Evolutionary conservation across 2,329 filamentous ascomycete genomes (phyloP), one percentile per base, ranked within the genome.

Genomic region (Alternaria angustiovoidea): DNA sequence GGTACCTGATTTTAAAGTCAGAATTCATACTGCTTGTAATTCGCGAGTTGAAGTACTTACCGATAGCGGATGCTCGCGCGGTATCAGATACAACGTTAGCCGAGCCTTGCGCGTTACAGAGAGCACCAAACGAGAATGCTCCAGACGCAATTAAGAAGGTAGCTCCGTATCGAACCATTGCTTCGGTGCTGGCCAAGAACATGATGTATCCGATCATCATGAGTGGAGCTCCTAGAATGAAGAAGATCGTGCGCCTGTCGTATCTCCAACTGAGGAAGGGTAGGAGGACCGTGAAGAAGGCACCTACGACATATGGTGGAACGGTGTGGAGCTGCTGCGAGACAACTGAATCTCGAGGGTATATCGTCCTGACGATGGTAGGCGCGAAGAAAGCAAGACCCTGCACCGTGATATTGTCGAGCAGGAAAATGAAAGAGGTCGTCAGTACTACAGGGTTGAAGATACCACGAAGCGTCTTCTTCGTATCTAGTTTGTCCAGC

Each of bases 51-150:
- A 2, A 46, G n/a, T 28, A 60, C 48, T 57, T 51, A 61, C 58
- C 89, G 44, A 92, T 90, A 4, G 88, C 88, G 0, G 87, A 84
- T 9, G 86, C 87, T 14, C 89, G 84, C 0, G 90, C 88, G 0
- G 90, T 91, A 66, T 92, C 90, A 4, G 87, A 88, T 7, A 91
- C 85, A 0, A 92, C 89, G 65, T 92, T 92, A 7, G 89, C 89
- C 0, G 88, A 87, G 0, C 86, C 87, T 56, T 91, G 85, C 0
- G 89, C 89, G 63, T 90, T 91, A 66, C 85, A 86, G 12, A 92
- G 82, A 0, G 89, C 83, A 0, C 89, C 89, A 46, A 87, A 84
- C 3, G 85, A 77, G 68, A 91, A 92, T 5, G 87, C 85, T 0
- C 88, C 89, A 7, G 82, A 82, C 1, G 89, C 86, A 55, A 91